Evolutionary conservation across 768 basidiomycete species (phyloP).

Genomic region (Porphyrellus cyaneotinctus): DNA sequence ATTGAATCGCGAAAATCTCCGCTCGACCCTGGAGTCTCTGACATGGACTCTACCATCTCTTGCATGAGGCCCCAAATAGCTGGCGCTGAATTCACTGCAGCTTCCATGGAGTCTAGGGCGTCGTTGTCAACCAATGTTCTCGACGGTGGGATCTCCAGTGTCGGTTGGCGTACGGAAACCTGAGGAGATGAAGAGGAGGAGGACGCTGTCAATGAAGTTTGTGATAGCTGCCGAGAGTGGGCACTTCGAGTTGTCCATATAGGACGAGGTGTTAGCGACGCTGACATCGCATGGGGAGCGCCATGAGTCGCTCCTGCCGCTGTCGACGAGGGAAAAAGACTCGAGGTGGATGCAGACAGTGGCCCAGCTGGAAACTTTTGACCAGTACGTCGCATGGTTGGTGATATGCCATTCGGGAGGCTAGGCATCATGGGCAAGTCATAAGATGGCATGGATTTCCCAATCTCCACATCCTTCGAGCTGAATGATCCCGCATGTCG

Average conservation of each 20-base stretch:
- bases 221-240: constrained; percentile 44
- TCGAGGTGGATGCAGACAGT: constrained; percentile 24
- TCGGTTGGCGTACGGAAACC: constrained; percentile 27
- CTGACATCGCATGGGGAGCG: constrained; percentile 6
- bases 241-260: constrained; percentile 9
- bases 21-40: constrained; percentile 39
- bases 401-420: constrained; percentile 24
- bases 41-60: constrained; percentile 62
- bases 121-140: constrained; percentile 72
- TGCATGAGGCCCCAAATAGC: constrained; percentile 80
- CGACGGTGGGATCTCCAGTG: constrained; percentile 50
- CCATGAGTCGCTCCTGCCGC: constrained; percentile 4
- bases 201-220: constrained; percentile 38
- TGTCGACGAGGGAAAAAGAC: constrained; percentile 10
- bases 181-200: constrained; percentile 35
- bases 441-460: constrained; percentile 72
- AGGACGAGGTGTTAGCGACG: constrained; percentile 13
- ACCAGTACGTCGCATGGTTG: constrained; percentile 43
- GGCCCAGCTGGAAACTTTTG: constrained; percentile 46
- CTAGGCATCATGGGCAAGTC: constrained; percentile 34
- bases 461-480: constrained; percentile 85
- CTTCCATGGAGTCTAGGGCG: constrained; percentile 71
- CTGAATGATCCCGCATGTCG: constrained; percentile 96
- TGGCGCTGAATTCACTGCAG: constrained; percentile 75
- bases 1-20: constrained; percentile 52